Base-by-base conservation (phyloP, 148 eudicot genomes). In the Bassia scoparia region DNA sequence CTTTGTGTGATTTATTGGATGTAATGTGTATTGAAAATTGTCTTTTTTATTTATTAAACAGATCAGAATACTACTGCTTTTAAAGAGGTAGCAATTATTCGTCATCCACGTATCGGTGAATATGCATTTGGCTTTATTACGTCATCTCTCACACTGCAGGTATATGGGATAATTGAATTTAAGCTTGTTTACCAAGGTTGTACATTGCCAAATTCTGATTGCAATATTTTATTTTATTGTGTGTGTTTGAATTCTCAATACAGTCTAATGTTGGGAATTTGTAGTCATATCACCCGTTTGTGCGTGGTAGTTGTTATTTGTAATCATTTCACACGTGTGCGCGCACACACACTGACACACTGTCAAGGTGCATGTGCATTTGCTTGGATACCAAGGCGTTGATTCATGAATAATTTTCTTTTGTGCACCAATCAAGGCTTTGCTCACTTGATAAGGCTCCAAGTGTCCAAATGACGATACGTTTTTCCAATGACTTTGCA, bases 31-130 rank as follows among this genome's bases (percentile, higher is more conserved):
- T 52, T 66, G 26, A 30, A 68, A 23, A 15, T 66, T n/a, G 12
- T 27, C 20, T 15, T 44, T 44, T 60, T 49, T 33, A 50, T 73
- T 76, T 4, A 41, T 31, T 78, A 63, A 63, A 50, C 87, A 91
- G 94, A 91, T 73, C 94, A 91, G 77, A 89, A 92, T 80, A 92
- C 89, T 37, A 92, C 97, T 78, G 97, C 97, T 59, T 92, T 92
- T 61, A 92, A 92, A 81, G 97, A 92, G 85, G 97, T 92, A 56
- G 97, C 97, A 49, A 89, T 92, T 48, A 92, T 92, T 80, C 84
- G 92, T 73, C 97, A 92, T 79, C 97, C 97, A 37, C 96, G 97
- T 81, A 86, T 89, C 20, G 97, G 97, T 73, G 97, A 92, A 88
- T 91, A 91, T 76, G 97, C 97, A 77, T 89, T 91, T 79, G 97